A percentile compares a stretch with the other conserved stretches of the same genome.
Evolutionary conservation across 164 flowering plant species (phyloP).

Genomic region (Umbellularia californica): DNA sequence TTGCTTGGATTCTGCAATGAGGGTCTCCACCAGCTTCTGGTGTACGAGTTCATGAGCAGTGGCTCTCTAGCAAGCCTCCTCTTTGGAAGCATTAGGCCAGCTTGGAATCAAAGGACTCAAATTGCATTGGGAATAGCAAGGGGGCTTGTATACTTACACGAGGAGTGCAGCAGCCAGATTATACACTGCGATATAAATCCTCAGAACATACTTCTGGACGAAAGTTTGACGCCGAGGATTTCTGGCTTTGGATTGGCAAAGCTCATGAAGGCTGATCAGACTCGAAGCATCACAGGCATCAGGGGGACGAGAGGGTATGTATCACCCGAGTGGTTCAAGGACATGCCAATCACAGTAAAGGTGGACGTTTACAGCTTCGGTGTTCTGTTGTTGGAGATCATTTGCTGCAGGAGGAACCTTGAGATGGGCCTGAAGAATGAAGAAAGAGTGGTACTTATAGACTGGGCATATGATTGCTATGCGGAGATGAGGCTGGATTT

Average conservation of each 20-base stretch:
- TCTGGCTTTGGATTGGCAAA: constrained; percentile 30
- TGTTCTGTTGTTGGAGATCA: constrained; percentile 22
- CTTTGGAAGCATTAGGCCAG: constrained; percentile 15
- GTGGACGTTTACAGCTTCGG: constrained; percentile 32
- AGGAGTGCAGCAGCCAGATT: constrained; percentile 22
- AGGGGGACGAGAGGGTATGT: constrained; percentile 28
- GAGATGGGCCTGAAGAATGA: constrained; percentile 2
- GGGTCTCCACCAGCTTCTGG: constrained; percentile 15
- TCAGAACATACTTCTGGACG: constrained; percentile 24
- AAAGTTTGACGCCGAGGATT: constrained; percentile 9
- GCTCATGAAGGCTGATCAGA: constrained; percentile 19
- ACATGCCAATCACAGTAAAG: constrained; percentile 20
- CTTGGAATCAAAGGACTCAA: constrained; percentile 15
- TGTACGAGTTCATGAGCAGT: constrained; percentile 24
- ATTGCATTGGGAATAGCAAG: constrained; percentile 22
- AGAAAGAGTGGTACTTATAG: constrained; percentile 7
- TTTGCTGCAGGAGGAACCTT: constrained; percentile 17
- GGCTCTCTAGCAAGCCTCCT: constrained; percentile 19
- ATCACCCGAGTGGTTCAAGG: constrained; percentile 28
- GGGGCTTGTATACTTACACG: constrained; percentile 22
- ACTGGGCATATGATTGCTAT: constrained; percentile 22
- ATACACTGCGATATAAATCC: constrained; percentile 29
- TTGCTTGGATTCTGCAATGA: constrained; percentile 27
- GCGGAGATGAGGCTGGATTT: background rate
- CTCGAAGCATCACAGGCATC: constrained; percentile 16